phyloP scores from a whole-genome alignment of 208 protist species.

The Leishmania arabica region DNA sequence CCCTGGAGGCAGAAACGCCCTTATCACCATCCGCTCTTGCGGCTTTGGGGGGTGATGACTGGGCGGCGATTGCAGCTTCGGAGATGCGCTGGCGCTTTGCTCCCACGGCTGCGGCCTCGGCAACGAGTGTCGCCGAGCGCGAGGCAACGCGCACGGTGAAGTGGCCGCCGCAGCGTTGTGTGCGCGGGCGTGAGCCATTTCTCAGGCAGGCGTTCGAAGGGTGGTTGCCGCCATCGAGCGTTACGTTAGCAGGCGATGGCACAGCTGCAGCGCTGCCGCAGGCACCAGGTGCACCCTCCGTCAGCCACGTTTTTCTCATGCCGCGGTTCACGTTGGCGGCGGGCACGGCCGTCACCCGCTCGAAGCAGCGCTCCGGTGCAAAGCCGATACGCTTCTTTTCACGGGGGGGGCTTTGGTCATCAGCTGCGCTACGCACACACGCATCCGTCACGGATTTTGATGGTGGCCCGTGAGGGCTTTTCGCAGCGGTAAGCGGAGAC shows the following conservation, averaged over 20 bases:
- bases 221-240: no score
- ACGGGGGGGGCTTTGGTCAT: neutral
- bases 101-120: slow-evolving; percentile 25
- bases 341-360: slow-evolving; percentile 21
- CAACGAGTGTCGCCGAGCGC: slow-evolving; percentile 26
- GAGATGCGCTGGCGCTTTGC: slow-evolving; percentile 15
- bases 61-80: neutral
- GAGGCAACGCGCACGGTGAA: slow-evolving; percentile 29
- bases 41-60: neutral
- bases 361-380: slow-evolving; percentile 10
- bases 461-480: neutral
- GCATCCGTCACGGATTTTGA: neutral
- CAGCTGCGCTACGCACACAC: neutral
- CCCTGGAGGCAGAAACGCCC: neutral
- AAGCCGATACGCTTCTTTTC: slow-evolving; percentile 33
- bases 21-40: neutral
- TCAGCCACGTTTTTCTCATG: neutral
- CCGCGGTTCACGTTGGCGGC: slow-evolving; percentile 32
- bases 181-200: neutral
- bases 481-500: neutral
- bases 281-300: neutral
- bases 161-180: neutral
- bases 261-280: neutral
- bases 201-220: neutral
- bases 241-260: neutral